Base-by-base conservation (phyloP, 2,329 filamentous ascomycete species). In the Cladorrhinum sp. region DNA sequence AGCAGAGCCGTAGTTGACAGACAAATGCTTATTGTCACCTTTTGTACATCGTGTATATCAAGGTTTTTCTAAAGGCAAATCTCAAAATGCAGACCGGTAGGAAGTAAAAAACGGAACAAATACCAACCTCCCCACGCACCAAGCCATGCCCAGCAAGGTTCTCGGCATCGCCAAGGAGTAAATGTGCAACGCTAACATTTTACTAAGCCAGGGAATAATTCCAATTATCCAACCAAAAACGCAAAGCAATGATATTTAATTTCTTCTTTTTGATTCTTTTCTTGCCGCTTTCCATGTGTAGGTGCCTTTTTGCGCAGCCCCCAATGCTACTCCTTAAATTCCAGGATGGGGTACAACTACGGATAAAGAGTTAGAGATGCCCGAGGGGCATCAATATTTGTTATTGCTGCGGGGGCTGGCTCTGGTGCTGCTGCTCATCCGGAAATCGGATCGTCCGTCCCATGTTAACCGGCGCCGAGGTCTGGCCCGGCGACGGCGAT, bases 361-460 rank as follows among this genome's bases (percentile, higher is more conserved):
- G 4, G 32, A 18, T 20, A 45, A 55, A 18, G 52, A 23, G 27
- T 41, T 22, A 55, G 24, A 18, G 27, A 29, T n/a, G n/a, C n/a
- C n/a, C n/a, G 32, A 55, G 24, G 16, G 29, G 29, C 29, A 18
- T 55, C 52, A 55, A 23, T 55, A 32, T 22, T 41, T 24, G 32
- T 29, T 16, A 38, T 36, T 27, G 49, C 49, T 50, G 49, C 16
- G 12, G 41, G 29, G 20, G 52, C 32, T 29, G 52, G 12, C 23
- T 16, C 51, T 27, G 45, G 24, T 29, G 24, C 8, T 12, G n/a
- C 24, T n/a, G 52, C 60, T 78, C 79, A 63, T 79, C 78, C 3
- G 77, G 76, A 58, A 81, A 80, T 3, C 77, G 75, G 62, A 81
- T 77, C 16, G 74, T 76, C 61, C 78, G 73, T 29, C 67, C 66